A percentile compares a stretch with the other conserved stretches of the same genome.
Conservation (phyloP, 345 rosid genomes). For the Bruguiera gymnorhiza region DNA sequence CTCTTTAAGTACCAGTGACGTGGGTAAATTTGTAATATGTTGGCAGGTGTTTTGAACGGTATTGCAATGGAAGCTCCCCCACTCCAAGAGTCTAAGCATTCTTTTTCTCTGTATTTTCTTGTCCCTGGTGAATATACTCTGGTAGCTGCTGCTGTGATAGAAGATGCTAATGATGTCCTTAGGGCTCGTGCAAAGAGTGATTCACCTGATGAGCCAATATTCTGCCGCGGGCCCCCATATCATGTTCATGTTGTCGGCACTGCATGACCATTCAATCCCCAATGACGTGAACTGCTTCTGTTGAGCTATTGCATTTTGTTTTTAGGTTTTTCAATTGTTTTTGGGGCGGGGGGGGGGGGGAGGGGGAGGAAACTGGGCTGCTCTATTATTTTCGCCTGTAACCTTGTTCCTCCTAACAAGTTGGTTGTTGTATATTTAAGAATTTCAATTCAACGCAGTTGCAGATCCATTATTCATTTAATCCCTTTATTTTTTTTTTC, state of each 20-base stretch:
- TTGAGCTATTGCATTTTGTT: not conserved
- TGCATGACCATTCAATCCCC: conserved; percentile 25
- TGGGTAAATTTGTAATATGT: not conserved
- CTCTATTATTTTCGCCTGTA: not conserved
- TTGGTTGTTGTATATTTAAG: not conserved
- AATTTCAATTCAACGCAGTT: conserved; percentile 1
- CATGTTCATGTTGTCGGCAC: conserved; percentile 69
- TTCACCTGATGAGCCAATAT: conserved; percentile 78
- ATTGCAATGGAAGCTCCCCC: conserved; percentile 76
- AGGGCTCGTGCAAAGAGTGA: conserved; percentile 74
- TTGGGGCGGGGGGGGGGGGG: not conserved
- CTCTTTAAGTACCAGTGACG: not conserved
- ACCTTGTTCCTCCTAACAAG: not conserved
- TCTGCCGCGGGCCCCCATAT: conserved; percentile 93
- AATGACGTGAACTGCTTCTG: not conserved
- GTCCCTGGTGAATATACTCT: conserved; percentile 93
- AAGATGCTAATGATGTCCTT: conserved; percentile 76
- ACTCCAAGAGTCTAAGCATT: conserved; percentile 62
- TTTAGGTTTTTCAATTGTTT: not conserved
- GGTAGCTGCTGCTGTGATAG: conserved; percentile 81
- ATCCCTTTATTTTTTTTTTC: not conserved
- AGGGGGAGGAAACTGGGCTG: not conserved
- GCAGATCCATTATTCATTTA: conserved; percentile 6
- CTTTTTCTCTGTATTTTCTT: conserved; percentile 80
- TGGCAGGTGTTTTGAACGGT: conserved; percentile 67